Percentiles rank a stretch among this genome's conserved stretches.
Evolutionary conservation across 345 rosid species (phyloP).

Genomic region (Carallia brachiata): DNA sequence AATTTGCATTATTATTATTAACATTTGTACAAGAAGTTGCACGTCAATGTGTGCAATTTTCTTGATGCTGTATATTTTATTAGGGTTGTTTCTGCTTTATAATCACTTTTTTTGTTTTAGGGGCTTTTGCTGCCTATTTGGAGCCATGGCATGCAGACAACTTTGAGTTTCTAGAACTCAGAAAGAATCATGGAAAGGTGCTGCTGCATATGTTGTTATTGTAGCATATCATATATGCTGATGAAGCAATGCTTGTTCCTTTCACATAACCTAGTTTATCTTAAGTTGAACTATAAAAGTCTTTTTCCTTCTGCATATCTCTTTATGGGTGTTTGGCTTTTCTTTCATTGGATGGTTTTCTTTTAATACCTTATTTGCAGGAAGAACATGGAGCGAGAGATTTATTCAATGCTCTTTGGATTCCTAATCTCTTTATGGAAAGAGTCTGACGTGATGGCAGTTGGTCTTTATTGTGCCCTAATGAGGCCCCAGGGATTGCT

Average conservation of each 20-base stretch:
- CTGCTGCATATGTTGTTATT: neutral
- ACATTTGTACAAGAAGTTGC: too few relatives aligned
- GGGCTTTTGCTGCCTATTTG: constrained; percentile 79
- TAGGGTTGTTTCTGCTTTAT: neutral
- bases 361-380: constrained; percentile 26
- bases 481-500: constrained; percentile 35
- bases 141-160: constrained; percentile 86
- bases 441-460: constrained; percentile 25
- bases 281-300: too few relatives aligned
- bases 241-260: neutral
- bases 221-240: neutral
- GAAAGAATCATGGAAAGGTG: constrained; percentile 83
- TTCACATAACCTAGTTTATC: neutral
- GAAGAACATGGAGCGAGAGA: constrained; percentile 83
- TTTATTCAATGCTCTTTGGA: constrained; percentile 77
- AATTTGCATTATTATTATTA: neutral
- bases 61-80: neutral
- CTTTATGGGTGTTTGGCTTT: neutral
- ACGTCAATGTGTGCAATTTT: neutral
- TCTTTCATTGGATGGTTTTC: neutral
- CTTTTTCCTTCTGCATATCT: neutral
- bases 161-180: constrained; percentile 64
- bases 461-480: constrained; percentile 37
- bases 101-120: constrained; percentile 22
- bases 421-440: constrained; percentile 61